These are phyloP conservation scores for Pezicula carpinea DNA, from an alignment of 2,329 filamentous ascomycete species.

Conservation along the genomic window DNA sequence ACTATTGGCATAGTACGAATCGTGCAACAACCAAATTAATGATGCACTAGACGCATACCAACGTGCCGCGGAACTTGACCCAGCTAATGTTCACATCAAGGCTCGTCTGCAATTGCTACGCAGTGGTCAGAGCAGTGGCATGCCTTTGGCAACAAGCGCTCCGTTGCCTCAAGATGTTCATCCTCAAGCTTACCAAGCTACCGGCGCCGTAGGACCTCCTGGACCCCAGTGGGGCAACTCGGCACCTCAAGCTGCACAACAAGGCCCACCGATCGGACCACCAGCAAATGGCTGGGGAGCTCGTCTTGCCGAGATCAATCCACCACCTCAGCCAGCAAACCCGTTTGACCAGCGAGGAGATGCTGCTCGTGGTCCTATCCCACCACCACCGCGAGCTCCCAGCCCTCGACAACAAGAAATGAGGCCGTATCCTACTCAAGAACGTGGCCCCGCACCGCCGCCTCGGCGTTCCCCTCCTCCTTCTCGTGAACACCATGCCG, in stretches of 20 bases:
- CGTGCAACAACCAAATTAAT: constrained; percentile 96
- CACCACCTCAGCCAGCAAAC: constrained; percentile 70
- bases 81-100: constrained; percentile 92
- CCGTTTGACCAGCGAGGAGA: constrained; percentile 74
- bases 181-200: constrained; percentile 85
- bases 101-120: constrained; percentile 85
- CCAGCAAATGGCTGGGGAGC: constrained; percentile 49
- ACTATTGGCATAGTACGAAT: constrained; percentile 68
- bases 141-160: constrained; percentile 65
- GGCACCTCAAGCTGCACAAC: constrained; percentile 57
- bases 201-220: constrained; percentile 76
- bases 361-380: constrained; percentile 61
- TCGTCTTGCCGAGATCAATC: constrained; percentile 74
- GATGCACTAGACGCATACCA: constrained; percentile 96
- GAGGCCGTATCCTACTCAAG: constrained; percentile 63
- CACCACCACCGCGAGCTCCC: constrained; percentile 56
- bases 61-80: constrained; percentile 89
- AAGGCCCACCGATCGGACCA: constrained; percentile 32
- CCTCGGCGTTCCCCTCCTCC: constrained; percentile 52
- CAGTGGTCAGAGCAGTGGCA: constrained; percentile 69
- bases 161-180: constrained; percentile 96
- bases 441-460: constrained; percentile 50
- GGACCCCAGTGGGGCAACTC: constrained; percentile 87
- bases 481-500: constrained; percentile 34
- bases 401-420: constrained; percentile 70